A percentile compares a stretch with the other conserved stretches of the same genome.
Conservation (phyloP, 768 basidiomycete genomes). For the Ephemerocybe angulata region DNA sequence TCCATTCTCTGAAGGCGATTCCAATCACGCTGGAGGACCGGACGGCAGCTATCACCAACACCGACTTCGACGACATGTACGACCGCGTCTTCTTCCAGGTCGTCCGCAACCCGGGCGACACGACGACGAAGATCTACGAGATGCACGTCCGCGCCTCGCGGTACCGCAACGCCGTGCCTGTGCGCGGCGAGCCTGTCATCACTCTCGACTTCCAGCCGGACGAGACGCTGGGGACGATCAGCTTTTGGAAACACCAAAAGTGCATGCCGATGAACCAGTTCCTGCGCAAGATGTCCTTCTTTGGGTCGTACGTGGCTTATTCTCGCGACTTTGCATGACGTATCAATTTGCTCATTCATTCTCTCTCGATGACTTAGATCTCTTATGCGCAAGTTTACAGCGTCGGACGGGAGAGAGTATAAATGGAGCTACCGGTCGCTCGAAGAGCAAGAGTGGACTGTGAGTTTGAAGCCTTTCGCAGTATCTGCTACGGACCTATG, state of each 20-base stretch:
- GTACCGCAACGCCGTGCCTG: conserved; percentile 50
- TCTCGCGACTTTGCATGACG: conserved; percentile 6
- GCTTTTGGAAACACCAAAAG: conserved; percentile 40
- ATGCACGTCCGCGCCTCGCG: conserved; percentile 65
- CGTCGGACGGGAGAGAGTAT: conserved; percentile 68
- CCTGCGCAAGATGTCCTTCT: conserved; percentile 58
- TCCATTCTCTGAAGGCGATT: conserved; percentile 18
- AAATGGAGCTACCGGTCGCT: conserved; percentile 57
- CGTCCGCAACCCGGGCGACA: conserved; percentile 41
- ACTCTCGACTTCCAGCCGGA: conserved; percentile 58
- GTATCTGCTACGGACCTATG: conserved; percentile 1
- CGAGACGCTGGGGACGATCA: conserved; percentile 57
- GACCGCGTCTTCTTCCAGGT: conserved; percentile 71
- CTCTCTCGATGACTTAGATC: conserved; percentile 39
- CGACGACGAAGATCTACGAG: conserved; percentile 55
- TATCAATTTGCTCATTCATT: conserved; percentile 2
- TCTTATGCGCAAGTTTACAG: conserved; percentile 62
- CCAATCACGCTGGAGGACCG: conserved; percentile 68
- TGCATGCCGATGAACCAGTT: conserved; percentile 62
- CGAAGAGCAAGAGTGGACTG: conserved; percentile 71
- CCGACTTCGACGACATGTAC: conserved; percentile 77
- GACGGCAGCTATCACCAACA: conserved; percentile 47
- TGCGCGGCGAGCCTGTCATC: conserved; percentile 50
- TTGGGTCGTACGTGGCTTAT: conserved; percentile 52
- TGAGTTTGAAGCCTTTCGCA: conserved; percentile 35